Evolutionary conservation across 257 asterid genomes (phyloP), one percentile per base, ranked within the genome.

Genomic region (Salvia splendens): DNA sequence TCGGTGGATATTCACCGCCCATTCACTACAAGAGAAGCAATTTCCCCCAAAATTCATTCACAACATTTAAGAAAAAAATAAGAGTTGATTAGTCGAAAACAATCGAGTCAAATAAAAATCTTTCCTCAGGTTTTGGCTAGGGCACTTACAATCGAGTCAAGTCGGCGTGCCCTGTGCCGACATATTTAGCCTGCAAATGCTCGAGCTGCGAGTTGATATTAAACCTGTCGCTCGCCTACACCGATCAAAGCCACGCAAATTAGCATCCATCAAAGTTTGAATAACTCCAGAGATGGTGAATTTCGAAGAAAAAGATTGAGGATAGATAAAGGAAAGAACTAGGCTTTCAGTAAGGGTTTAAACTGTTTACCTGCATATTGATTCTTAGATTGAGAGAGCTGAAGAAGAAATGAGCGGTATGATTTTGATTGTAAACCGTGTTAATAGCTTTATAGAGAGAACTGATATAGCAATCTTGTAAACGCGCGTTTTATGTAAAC

Each of bases 161-260:
- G 59, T 88, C 97, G 35, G 99, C 96, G 58, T 94, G 97, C 8
- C 99, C 97, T n/a, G 99, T 94, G n/a, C 99, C 99, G 50, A 94
- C 99, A 73, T 94, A 94, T 56, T 88, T 94, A 64, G 99, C 99
- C 82, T 94, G 97, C 75, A 89, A 76, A 74, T 90, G 97, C 87
- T 93, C 97, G 69, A 90, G 94, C 87, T 93, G 97, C 46, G 97
- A 93, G 87, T 93, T 93, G 59, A 93, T 93, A 59, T 90, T 90
- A 73, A 93, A 93, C 80, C 99, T 85, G 69, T 93, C 99, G 75
- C 99, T 93, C 24, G 99, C 99, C 96, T 93, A 87, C 81, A 81
- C 45, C 68, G 8, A 6, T 59, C 70, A 71, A 32, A 20, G 48
- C 8, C 1, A 43, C 38, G 45, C 40, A 30, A 33, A 73, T 62